Evolutionary conservation across 2,329 filamentous ascomycete genomes (phyloP), one percentile per base, ranked within the genome.

Genomic region (Cordyceps farinosa): DNA sequence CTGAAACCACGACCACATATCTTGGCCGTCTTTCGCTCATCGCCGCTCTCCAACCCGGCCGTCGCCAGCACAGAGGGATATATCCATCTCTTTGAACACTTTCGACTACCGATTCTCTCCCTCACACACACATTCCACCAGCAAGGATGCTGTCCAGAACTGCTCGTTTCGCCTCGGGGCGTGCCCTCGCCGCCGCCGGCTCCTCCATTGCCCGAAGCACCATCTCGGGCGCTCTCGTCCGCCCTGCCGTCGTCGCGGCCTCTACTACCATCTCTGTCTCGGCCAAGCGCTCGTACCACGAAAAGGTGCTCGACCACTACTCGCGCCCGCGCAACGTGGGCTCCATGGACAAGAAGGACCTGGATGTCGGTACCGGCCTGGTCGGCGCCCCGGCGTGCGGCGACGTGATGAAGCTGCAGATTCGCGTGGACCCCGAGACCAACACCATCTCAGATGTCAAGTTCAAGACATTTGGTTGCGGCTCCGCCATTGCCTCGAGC

Each of bases 401-500:
- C 77, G 92, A 96, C 76, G 91, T 96, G 67, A 96, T 96, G 90
- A 95, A 95, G 81, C 69, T 76, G 7, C 74, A 79, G 73, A 96
- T 95, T 78, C 89, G 91, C 64, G 93, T 97, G 71, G 92, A 97
- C 78, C 90, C 91, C 67, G 84, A 89, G 70, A 91, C 87, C 72
- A 91, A 95, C 76, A 94, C 88, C 70, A 97, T 97, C 75, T 88
- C 88, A 70, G 94, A 97, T 71, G 93, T 96, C 75, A 95, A 96
- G 79, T 97, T 97, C 86, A 97, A 97, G 87, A 97, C 93, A 0
- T 97, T 97, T 74, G 93, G 93, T 58, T 97, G 93, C 76, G 93
- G 93, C 62, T 92, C 89, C 36, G 95, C 95, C 68, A 99, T 99
- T 77, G 95, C 95, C 50, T 94, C 90, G 67, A 96, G 90, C 65